Evolutionary conservation across 2,329 filamentous ascomycete genomes (phyloP).

Genomic region (Gremmenia infestans): DNA sequence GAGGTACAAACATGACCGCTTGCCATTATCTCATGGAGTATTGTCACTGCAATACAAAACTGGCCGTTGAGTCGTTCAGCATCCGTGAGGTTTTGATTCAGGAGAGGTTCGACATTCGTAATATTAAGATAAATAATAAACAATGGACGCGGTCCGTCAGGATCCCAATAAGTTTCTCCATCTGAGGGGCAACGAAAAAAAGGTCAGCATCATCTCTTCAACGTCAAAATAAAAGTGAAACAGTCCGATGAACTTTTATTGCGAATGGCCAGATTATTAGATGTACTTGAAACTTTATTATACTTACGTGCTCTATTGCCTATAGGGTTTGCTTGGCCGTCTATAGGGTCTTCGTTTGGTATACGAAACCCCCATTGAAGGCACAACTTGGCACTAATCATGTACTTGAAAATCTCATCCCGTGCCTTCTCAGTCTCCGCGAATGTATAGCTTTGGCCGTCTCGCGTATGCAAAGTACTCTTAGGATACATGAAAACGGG

Average conservation of each 20-base stretch:
- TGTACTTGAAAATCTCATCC: not conserved
- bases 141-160: not conserved
- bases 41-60: not conserved
- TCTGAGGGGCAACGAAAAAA: not conserved
- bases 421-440: not conserved
- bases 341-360: not conserved
- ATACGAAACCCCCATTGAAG: not conserved
- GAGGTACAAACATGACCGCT: not conserved
- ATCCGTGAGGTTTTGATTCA: not conserved
- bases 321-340: too few relatives aligned
- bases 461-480: not conserved
- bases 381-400: not conserved
- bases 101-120: not conserved
- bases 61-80: not conserved
- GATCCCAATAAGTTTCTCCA: not conserved
- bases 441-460: not conserved
- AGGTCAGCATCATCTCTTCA: too few relatives aligned
- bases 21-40: conserved; percentile 1
- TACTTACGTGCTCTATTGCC: too few relatives aligned
- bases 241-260: too few relatives aligned
- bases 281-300: too few relatives aligned
- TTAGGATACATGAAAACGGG: not conserved
- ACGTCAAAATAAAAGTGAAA: too few relatives aligned
- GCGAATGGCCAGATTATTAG: too few relatives aligned
- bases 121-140: not conserved